A percentile compares a stretch with the other conserved stretches of the same genome.
These are phyloP conservation scores for Afroboletus lepidellus DNA, from an alignment of 1,284 basidiomycete genomes.

Conservation along the genomic window DNA sequence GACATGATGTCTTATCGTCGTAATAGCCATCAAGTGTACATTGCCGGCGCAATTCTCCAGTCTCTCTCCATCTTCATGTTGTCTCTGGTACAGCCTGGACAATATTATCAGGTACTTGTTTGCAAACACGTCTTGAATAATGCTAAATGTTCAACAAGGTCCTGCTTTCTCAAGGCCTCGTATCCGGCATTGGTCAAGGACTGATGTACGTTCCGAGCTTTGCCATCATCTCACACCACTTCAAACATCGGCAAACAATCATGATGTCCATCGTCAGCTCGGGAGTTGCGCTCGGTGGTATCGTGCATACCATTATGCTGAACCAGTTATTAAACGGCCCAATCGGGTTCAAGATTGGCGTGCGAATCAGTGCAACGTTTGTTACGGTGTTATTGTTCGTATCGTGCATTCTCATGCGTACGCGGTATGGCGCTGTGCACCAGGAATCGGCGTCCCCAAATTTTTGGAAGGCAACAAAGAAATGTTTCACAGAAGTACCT, in stretches of 20 bases:
- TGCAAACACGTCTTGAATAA: not conserved
- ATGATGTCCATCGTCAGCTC: constrained; percentile 34
- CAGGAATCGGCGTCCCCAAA: not conserved
- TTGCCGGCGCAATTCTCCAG: constrained; percentile 28
- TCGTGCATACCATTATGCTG: constrained; percentile 38
- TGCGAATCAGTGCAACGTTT: constrained; percentile 33
- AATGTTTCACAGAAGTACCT: constrained; percentile 25
- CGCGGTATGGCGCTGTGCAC: constrained; percentile 20
- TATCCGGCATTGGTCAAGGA: constrained; percentile 35
- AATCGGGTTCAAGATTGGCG: constrained; percentile 26
- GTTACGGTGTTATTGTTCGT: constrained; percentile 26
- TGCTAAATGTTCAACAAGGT: constrained; percentile 17
- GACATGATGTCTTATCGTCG: not conserved
- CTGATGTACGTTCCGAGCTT: constrained; percentile 33
- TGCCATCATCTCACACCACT: constrained; percentile 38
- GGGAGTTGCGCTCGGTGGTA: constrained; percentile 34
- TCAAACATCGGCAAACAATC: constrained; percentile 28
- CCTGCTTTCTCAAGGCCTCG: constrained; percentile 36
- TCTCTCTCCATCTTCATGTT: constrained; percentile 37
- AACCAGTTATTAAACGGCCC: constrained; percentile 37
- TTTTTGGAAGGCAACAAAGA: constrained; percentile 20
- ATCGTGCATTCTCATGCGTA: constrained; percentile 29
- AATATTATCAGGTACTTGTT: constrained; percentile 35
- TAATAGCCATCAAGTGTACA: constrained; percentile 14
- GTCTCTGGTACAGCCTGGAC: constrained; percentile 34